phyloP scores from a whole-genome alignment of 179 eudicot species.

The Beta corolliflora region DNA sequence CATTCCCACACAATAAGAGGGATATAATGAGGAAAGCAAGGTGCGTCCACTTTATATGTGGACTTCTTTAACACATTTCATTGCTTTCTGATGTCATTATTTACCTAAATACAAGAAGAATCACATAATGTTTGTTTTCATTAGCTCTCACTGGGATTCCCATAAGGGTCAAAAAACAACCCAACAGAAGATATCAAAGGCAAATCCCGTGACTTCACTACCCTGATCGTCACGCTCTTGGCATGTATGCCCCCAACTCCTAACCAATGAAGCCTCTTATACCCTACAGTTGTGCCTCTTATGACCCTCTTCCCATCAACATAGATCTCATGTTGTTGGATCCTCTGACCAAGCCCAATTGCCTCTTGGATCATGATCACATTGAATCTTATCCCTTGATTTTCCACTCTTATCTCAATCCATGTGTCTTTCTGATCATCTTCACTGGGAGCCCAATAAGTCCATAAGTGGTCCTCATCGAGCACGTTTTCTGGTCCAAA shows the following conservation, averaged over 20 bases:
- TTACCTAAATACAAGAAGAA: background rate
- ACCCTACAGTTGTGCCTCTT: slow-evolving; percentile 71
- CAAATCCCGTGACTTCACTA: slow-evolving; percentile 56
- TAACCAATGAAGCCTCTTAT: slow-evolving; percentile 83
- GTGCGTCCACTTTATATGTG: slow-evolving; percentile 2
- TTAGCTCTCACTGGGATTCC: slow-evolving; percentile 43
- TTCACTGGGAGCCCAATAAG: slow-evolving; percentile 84
- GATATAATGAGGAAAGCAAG: background rate
- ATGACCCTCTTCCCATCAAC: slow-evolving; percentile 54
- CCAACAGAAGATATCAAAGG: slow-evolving; percentile 90
- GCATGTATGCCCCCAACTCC: slow-evolving; percentile 46
- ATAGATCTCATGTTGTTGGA: slow-evolving; percentile 59
- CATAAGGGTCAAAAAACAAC: slow-evolving; percentile 75
- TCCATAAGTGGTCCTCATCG: slow-evolving; percentile 75
- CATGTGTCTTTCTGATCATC: slow-evolving; percentile 38
- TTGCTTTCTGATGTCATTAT: background rate
- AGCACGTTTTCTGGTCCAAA: slow-evolving; percentile 68
- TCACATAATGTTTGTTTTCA: background rate
- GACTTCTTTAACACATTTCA: background rate
- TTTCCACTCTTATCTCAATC: slow-evolving; percentile 55
- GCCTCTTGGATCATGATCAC: slow-evolving; percentile 88
- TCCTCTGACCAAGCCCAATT: slow-evolving; percentile 88
- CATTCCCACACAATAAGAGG: background rate
- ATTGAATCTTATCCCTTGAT: slow-evolving; percentile 49
- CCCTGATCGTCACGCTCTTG: slow-evolving; percentile 46